Conservation (phyloP, 129 eudicot species). For the Escallonia herrerae region DNA sequence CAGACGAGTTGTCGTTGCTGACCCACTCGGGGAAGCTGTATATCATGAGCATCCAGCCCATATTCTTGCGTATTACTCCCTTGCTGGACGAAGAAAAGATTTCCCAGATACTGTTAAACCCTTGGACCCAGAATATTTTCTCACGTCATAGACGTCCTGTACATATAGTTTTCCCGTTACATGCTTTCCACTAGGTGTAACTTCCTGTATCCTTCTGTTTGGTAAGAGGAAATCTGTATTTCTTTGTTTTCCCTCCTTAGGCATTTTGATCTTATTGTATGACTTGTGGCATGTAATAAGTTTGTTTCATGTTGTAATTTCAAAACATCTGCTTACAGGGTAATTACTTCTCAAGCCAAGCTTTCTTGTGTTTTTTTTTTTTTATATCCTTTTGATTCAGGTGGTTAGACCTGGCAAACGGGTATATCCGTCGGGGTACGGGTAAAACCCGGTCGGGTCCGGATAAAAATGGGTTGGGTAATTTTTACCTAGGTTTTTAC, state of each 20-base stretch:
- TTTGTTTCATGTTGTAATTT: slow-evolving; percentile 18
- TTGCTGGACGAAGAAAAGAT: slow-evolving; percentile 86
- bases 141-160: slow-evolving; percentile 14
- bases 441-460: no score
- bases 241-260: slow-evolving; percentile 6
- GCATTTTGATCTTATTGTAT: slow-evolving; percentile 11
- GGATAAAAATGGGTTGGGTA: no score
- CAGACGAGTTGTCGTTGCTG: slow-evolving; percentile 32
- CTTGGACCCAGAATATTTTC: slow-evolving; percentile 18
- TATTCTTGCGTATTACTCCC: slow-evolving; percentile 86
- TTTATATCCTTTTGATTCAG: no score
- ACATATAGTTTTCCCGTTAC: slow-evolving; percentile 6
- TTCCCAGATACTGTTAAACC: slow-evolving; percentile 56
- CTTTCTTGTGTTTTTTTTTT: no score
- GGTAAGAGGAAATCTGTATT: slow-evolving; percentile 2
- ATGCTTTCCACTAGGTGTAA: slow-evolving; percentile 2
- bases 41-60: slow-evolving; percentile 67
- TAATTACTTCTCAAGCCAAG: not conserved
- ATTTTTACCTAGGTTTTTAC: no score
- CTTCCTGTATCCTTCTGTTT: slow-evolving; percentile 10
- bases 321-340: not conserved
- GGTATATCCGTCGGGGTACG: no score
- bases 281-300: slow-evolving; percentile 23
- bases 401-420: no score
- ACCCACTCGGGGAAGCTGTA: slow-evolving; percentile 20